Conservation (phyloP, 2,329 filamentous ascomycete genomes). For the Claviceps sp. region DNA sequence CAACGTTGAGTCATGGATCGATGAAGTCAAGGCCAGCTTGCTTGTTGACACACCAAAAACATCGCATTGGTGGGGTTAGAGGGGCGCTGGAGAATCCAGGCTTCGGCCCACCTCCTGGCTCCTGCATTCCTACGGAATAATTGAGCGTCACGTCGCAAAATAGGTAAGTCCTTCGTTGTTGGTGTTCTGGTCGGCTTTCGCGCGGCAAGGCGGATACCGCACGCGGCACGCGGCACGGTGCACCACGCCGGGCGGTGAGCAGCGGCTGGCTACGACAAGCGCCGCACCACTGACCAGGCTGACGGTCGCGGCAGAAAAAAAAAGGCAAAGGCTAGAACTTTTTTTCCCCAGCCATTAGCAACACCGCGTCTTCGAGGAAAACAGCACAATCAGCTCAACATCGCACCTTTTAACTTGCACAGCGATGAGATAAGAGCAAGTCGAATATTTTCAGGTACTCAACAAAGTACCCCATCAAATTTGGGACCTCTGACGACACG, state of each 20-base stretch:
- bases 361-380: neutral
- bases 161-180: no score
- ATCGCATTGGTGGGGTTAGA: slow-evolving; percentile 14
- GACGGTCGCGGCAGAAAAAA: slow-evolving; percentile 12
- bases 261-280: neutral
- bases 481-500: neutral
- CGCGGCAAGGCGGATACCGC: neutral
- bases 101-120: neutral
- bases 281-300: slow-evolving; percentile 4
- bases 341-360: slow-evolving; percentile 6
- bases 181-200: no score
- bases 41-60: neutral
- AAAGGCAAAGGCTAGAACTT: slow-evolving; percentile 19
- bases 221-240: no score
- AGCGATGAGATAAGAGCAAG: neutral
- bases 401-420: slow-evolving; percentile 1
- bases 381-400: neutral
- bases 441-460: neutral
- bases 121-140: no score
- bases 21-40: neutral
- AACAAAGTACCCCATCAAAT: neutral
- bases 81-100: neutral
- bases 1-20: neutral
- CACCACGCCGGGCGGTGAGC: slow-evolving; percentile 1
- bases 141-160: no score